phyloP scores from a whole-genome alignment of 23 red algal species.

The Gracilaria gracilis region DNA sequence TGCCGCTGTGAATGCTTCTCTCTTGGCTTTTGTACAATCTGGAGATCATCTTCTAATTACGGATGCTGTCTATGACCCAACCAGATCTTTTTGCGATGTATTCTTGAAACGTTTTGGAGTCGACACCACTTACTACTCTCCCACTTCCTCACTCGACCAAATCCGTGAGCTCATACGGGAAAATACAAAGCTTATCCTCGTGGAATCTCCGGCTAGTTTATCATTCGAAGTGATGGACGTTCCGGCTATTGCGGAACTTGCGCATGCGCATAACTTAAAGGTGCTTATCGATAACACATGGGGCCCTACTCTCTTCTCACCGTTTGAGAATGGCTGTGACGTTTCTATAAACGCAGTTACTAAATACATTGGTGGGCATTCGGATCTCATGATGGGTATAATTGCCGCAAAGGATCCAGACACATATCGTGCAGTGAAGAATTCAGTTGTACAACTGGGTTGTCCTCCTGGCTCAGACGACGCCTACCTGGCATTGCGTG shows the following conservation, averaged over 20 bases:
- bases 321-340: conserved; percentile 88
- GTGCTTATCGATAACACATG: conserved; percentile 98
- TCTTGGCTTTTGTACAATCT: conserved; percentile 90
- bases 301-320: conserved; percentile 87
- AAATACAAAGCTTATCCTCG: conserved; percentile 84
- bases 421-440: conserved; percentile 88
- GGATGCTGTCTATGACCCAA: conserved; percentile 96
- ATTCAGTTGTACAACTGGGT: conserved; percentile 85
- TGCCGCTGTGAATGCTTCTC: conserved; percentile 91
- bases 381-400: conserved; percentile 98
- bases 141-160: conserved; percentile 50
- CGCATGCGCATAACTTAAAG: conserved; percentile 73
- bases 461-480: conserved; percentile 98
- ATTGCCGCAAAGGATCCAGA: conserved; percentile 76
- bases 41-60: conserved; percentile 96
- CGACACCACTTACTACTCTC: conserved; percentile 87
- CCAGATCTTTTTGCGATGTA: conserved; percentile 86
- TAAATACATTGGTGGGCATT: conserved; percentile 98
- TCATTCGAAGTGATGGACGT: conserved; percentile 98
- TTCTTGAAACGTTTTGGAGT: conserved; percentile 96
- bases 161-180: conserved; percentile 58
- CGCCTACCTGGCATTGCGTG: conserved; percentile 94
- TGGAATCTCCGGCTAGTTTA: conserved; percentile 88
- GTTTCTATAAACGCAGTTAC: conserved; percentile 97
- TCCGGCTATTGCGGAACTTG: conserved; percentile 72